Evolutionary conservation across 129 eudicot species (phyloP), one percentile per base, ranked within the genome.

Genomic region (Centrapalus pauciflorus): DNA sequence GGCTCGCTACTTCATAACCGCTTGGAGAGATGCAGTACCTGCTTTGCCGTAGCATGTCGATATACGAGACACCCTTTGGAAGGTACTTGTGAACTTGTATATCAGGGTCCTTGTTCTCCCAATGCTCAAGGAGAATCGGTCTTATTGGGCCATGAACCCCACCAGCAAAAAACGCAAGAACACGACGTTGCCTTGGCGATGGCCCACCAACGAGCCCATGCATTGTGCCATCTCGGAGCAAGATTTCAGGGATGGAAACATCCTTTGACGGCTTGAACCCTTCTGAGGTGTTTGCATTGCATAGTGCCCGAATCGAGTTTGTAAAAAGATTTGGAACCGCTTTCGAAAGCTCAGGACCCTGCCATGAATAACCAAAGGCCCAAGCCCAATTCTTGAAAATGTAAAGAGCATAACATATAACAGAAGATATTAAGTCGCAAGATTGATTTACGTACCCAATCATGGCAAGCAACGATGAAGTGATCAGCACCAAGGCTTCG

Each of bases 381-480:
- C n/a, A 61, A 5, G 20, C 35, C 43, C 23, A 48, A 6, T 55
- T 50, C 23, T 16, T 51, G 13, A 32, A 50, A 1, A 41, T 19
- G 11, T 49, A 2, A 13, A 10, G 16, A 60, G 21, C 2, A 28
- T 4, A 11, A 41, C 5, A 0, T 13, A 27, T 7, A 20, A 56
- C 41, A 28, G 46, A 14, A 37, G 14, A 21, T 61, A 20, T 13
- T 19, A 35, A 30, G 20, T 24, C 14, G 30, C 20, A 55, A 50
- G 62, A 66, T 33, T 33, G 35, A 32, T 32, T 67, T 19, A 35
- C 67, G 7, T 79, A 79, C 88, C 88, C 88, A 83, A 72, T 83
- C 88, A 48, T 83, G 88, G 76, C 88, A 83, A 66, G 88, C 78
- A 23, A 79, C 82, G 77, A 83, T 76, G 75, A 83, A 79, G 51